These are phyloP conservation scores for Exidia glandulosa DNA, from an alignment of 768 basidiomycete genomes.

Conservation along the genomic window DNA sequence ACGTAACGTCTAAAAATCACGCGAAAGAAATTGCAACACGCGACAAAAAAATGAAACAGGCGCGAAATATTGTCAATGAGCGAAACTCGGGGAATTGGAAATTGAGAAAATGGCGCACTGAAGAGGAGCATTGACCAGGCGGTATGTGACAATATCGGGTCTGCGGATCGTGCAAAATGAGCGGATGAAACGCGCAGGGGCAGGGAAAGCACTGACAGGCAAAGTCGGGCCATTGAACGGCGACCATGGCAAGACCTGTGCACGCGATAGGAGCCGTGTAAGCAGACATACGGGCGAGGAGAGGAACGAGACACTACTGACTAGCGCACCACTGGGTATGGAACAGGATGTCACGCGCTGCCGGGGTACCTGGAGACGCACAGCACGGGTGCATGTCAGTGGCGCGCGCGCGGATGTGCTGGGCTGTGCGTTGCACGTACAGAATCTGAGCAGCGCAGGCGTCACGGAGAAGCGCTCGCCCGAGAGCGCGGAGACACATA, in stretches of 20 bases:
- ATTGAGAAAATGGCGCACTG: conserved; percentile 33
- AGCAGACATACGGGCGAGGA: background rate
- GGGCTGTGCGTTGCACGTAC: conserved; percentile 36
- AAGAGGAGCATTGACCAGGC: conserved; percentile 80
- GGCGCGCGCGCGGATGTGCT: background rate
- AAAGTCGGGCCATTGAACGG: conserved; percentile 90
- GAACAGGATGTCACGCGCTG: conserved; percentile 82
- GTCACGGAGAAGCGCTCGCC: conserved; percentile 80
- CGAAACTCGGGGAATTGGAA: background rate
- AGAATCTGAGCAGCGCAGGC: conserved; percentile 80
- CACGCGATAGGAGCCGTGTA: conserved; percentile 8
- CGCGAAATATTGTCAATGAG: background rate
- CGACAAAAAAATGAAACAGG: conserved; percentile 8
- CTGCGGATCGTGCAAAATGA: conserved; percentile 26
- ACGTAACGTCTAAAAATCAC: conserved; percentile 50
- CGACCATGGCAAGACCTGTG: conserved; percentile 71
- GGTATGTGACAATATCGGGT: conserved; percentile 80
- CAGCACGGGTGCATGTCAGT: too few relatives aligned
- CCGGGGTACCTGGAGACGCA: conserved; percentile 62
- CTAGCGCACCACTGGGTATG: conserved; percentile 85
- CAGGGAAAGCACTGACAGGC: conserved; percentile 50
- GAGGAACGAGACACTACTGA: background rate
- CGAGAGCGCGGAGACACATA: conserved; percentile 85
- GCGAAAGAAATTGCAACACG: background rate
- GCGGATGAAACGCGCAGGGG: background rate